Conservation (phyloP, 225 moss, liverwort and hornwort species). For the Physcomitrellopsis africana region DNA sequence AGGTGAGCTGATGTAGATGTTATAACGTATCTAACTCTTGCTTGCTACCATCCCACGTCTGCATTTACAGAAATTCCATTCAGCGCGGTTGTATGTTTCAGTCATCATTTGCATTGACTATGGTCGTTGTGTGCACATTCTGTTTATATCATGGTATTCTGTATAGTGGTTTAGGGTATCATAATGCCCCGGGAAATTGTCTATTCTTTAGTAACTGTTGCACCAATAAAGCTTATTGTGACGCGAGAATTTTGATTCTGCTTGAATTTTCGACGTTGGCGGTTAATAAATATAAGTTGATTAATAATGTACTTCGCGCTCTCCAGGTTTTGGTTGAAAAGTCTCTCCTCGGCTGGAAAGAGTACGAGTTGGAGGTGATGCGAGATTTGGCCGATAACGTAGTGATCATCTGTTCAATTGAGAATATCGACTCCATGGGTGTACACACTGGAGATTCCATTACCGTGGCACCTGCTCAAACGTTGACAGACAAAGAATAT, state of each 20-base stretch:
- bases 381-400: slow-evolving; percentile 96
- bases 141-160: neutral
- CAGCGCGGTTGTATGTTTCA: neutral
- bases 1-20: slow-evolving; percentile 42
- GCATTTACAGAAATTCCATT: slow-evolving; percentile 7
- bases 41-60: neutral
- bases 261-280: neutral
- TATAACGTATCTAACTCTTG: neutral
- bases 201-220: neutral
- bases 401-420: slow-evolving; percentile 96
- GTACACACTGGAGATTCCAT: slow-evolving; percentile 99
- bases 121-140: no score
- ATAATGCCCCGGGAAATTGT: neutral
- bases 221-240: neutral
- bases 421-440: slow-evolving; percentile 97
- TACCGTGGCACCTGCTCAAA: slow-evolving; percentile 95
- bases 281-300: neutral
- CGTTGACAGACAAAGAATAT: slow-evolving; percentile 94
- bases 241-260: neutral
- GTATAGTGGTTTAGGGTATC: neutral
- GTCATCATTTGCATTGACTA: neutral
- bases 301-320: neutral
- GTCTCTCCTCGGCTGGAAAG: slow-evolving; percentile 97
- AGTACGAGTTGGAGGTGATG: slow-evolving; percentile 98
- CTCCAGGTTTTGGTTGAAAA: slow-evolving; percentile 80